phyloP scores from a whole-genome alignment of 192 early-diverging fungal species.

The Backusella mclennaniae region DNA sequence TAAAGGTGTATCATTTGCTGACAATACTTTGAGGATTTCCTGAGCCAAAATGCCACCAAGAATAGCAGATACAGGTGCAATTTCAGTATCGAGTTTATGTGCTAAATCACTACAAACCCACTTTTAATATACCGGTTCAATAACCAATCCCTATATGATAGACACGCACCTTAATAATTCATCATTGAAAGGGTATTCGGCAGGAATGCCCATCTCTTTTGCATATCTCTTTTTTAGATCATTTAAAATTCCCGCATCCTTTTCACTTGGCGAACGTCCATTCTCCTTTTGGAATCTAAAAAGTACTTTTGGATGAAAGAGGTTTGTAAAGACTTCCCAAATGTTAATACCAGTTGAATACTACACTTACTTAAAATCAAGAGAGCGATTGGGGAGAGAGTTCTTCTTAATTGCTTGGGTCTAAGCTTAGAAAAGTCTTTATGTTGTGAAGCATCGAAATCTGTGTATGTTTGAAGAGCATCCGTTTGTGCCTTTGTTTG shows the following conservation, averaged over 20 bases:
- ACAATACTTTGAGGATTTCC: constrained; percentile 85
- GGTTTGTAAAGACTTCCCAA: not conserved
- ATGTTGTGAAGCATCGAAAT: constrained; percentile 37
- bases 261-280: constrained; percentile 24
- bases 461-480: constrained; percentile 40
- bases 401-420: constrained; percentile 42
- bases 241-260: constrained; percentile 42
- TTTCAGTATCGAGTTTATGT: constrained; percentile 50
- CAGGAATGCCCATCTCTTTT: constrained; percentile 10
- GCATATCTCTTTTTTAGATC: constrained; percentile 25
- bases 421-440: constrained; percentile 40
- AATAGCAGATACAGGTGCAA: constrained; percentile 79
- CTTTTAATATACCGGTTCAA: not conserved
- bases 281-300: constrained; percentile 38
- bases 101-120: not conserved
- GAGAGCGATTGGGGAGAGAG: constrained; percentile 48
- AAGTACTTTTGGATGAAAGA: constrained; percentile 30
- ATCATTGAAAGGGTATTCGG: constrained; percentile 6
- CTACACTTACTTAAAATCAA: constrained; percentile 44
- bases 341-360: not conserved
- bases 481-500: constrained; percentile 37
- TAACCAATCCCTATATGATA: not conserved
- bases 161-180: not conserved
- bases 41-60: constrained; percentile 88
- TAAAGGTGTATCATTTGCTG: constrained; percentile 78